These are phyloP conservation scores for Flaveria floridana DNA, from an alignment of 140 eudicot genomes.

Conservation along the genomic window DNA sequence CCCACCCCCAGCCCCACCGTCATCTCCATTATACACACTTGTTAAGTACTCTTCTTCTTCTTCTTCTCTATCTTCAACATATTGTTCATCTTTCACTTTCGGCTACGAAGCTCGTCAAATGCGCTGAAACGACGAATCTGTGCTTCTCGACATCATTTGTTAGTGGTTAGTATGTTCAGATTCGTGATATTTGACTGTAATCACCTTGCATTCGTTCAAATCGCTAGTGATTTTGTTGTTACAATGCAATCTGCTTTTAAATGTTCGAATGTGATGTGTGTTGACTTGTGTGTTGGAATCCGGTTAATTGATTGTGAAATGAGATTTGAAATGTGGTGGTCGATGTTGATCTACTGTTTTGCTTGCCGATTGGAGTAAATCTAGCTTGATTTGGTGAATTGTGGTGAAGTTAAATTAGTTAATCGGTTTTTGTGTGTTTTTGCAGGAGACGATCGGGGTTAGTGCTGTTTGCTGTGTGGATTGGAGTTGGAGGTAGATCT, in stretches of 20 bases:
- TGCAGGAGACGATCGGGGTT: conserved; percentile 43
- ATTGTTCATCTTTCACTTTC: conserved; percentile 15
- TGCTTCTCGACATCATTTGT: conserved; percentile 7
- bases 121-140: conserved; percentile 34
- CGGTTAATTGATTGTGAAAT: not conserved
- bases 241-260: not conserved
- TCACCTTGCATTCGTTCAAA: conserved; percentile 5
- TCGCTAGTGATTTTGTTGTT: not conserved
- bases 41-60: conserved; percentile 19
- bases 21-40: conserved; percentile 26
- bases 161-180: conserved; percentile 25
- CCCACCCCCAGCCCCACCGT: conserved; percentile 16
- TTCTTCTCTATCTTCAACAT: not conserved
- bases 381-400: no score
- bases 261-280: conserved; percentile 10
- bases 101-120: conserved; percentile 22
- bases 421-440: conserved; percentile 15
- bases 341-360: conserved; percentile 24
- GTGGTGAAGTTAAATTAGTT: conserved; percentile 17
- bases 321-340: not conserved
- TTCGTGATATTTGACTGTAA: conserved; percentile 18
- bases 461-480: conserved; percentile 33
- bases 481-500: conserved; percentile 58
- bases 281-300: not conserved
- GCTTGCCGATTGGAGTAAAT: not conserved